These are phyloP conservation scores for Lippia alba DNA, from an alignment of 305 asterid species.

Conservation along the genomic window DNA sequence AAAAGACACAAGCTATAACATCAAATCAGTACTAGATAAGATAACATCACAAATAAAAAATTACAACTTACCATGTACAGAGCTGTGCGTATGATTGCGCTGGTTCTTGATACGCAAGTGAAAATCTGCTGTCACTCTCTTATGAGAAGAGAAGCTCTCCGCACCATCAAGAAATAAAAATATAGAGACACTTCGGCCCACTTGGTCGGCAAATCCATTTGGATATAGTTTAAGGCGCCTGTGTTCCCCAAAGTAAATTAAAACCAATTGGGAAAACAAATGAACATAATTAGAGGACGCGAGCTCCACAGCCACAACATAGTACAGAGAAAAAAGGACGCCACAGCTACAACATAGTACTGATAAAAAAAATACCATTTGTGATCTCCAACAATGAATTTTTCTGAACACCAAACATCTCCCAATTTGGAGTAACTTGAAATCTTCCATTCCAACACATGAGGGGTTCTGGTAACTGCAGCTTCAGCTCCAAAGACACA, in stretches of 20 bases:
- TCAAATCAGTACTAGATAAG: too few relatives aligned
- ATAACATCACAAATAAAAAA: neutral
- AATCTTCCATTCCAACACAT: too few relatives aligned
- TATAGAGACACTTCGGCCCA: conserved; percentile 10
- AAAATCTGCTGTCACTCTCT: neutral
- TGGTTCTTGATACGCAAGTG: neutral
- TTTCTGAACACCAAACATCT: too few relatives aligned
- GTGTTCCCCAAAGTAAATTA: neutral
- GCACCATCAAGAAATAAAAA: neutral
- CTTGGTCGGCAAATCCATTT: neutral
- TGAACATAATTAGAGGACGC: neutral
- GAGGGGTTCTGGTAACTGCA: too few relatives aligned
- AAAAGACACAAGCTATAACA: too few relatives aligned
- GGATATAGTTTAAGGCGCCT: conserved; percentile 11
- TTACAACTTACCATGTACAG: neutral
- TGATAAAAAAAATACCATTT: too few relatives aligned
- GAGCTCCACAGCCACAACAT: too few relatives aligned
- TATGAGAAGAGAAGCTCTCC: neutral
- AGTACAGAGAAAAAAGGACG: too few relatives aligned
- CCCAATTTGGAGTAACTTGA: too few relatives aligned
- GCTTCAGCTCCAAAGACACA: too few relatives aligned
- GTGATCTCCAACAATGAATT: too few relatives aligned
- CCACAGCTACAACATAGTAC: too few relatives aligned
- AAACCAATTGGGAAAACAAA: neutral
- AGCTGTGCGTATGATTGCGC: neutral